Evolutionary conservation across 192 early-diverging fungal genomes (phyloP).

Genomic region (Gigaspora rosea): DNA sequence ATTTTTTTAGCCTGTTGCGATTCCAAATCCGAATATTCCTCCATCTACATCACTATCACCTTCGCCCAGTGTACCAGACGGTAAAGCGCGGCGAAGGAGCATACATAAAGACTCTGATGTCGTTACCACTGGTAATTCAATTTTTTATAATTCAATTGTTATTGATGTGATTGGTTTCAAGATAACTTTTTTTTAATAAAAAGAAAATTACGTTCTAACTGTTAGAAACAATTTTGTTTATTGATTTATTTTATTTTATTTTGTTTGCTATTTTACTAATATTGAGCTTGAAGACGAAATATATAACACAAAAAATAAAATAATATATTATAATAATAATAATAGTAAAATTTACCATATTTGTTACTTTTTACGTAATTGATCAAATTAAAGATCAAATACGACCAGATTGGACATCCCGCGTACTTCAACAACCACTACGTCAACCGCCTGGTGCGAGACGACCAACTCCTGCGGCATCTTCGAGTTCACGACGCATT

Average conservation of each 20-base stretch:
- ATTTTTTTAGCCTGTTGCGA: conserved; percentile 2
- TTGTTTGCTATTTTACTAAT: no score
- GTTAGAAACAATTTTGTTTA: no score
- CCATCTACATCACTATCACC: conserved; percentile 35
- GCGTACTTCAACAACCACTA: conserved; percentile 19
- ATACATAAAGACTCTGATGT: conserved; percentile 62
- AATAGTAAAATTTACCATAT: background rate
- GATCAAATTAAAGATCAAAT: conserved; percentile 59
- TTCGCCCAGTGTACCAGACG: background rate
- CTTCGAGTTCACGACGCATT: conserved; percentile 28
- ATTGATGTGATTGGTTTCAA: background rate
- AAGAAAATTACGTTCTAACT: background rate
- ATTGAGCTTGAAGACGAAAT: no score
- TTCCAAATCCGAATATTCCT: conserved; percentile 2
- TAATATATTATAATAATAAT: background rate
- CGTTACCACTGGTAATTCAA: conserved; percentile 61
- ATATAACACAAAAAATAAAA: no score
- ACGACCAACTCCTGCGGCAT: conserved; percentile 41
- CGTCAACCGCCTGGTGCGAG: conserved; percentile 37
- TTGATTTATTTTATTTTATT: no score
- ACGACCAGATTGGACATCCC: conserved; percentile 66
- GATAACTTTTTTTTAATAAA: background rate
- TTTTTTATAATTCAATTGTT: conserved; percentile 4
- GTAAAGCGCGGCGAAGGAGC: conserved; percentile 46
- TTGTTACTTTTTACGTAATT: background rate